Evolutionary conservation across 805 yeast species (phyloP).

Genomic region (Starmerella kuoi): DNA sequence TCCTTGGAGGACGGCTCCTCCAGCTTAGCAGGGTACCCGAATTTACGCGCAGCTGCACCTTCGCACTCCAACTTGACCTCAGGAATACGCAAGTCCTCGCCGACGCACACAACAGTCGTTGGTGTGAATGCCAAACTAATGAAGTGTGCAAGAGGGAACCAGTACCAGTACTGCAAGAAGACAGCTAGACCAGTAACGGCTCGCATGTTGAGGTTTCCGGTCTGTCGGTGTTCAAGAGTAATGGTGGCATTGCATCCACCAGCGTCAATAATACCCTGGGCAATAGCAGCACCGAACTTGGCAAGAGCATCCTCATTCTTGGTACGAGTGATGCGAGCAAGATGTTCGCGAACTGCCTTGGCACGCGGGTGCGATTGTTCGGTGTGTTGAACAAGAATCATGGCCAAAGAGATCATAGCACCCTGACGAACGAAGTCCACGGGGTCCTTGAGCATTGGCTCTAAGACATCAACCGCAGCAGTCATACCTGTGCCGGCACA

Average conservation of each 20-base stretch:
- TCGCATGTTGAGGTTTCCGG: constrained; percentile 79
- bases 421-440: constrained; percentile 98
- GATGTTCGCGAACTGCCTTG: constrained; percentile 57
- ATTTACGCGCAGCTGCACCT: constrained; percentile 55
- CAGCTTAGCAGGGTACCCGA: constrained; percentile 79
- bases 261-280: constrained; percentile 96
- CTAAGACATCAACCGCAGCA: constrained; percentile 82
- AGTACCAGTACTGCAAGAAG: constrained; percentile 91
- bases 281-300: constrained; percentile 91
- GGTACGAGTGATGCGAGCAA: constrained; percentile 63
- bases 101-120: constrained; percentile 77
- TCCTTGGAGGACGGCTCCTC: constrained; percentile 70
- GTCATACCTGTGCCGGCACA: constrained; percentile 89
- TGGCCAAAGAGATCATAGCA: constrained; percentile 80
- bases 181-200: constrained; percentile 86
- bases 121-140: constrained; percentile 84
- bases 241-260: constrained; percentile 98
- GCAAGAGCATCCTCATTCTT: constrained; percentile 96
- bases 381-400: constrained; percentile 80
- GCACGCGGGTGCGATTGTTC: constrained; percentile 73
- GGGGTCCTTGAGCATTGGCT: constrained; percentile 84
- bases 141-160: constrained; percentile 96
- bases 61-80: constrained; percentile 70
- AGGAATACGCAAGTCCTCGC: constrained; percentile 76
- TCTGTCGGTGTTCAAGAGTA: constrained; percentile 72